phyloP scores from a whole-genome alignment of 306 rosid species.

The Castanea sativa region DNA sequence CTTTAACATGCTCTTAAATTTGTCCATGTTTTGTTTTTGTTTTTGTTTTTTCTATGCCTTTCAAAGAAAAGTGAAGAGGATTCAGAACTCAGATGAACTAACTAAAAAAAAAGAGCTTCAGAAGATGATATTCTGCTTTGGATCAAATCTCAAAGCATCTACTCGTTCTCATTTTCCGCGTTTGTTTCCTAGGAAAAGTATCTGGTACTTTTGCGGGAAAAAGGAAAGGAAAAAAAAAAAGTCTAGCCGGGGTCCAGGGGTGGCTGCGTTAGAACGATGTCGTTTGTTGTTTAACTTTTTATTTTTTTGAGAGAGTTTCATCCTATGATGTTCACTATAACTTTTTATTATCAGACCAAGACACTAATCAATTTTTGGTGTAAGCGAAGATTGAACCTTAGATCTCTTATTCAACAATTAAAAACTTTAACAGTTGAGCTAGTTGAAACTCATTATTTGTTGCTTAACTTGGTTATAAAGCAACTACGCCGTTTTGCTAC shows the following conservation, averaged over 20 bases:
- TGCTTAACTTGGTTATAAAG: background rate
- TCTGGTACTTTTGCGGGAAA: background rate
- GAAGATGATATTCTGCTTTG: background rate
- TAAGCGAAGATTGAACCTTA: too few relatives aligned
- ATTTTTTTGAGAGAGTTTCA: too few relatives aligned
- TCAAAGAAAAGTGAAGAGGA: background rate
- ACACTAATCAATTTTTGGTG: too few relatives aligned
- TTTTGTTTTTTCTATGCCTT: background rate
- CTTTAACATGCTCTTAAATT: slow-evolving; percentile 64
- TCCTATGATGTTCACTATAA: too few relatives aligned
- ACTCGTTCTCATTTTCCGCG: background rate
- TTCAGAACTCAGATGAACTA: too few relatives aligned
- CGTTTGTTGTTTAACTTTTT: background rate
- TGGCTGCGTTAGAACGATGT: background rate
- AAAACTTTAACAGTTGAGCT: too few relatives aligned
- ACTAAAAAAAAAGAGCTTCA: too few relatives aligned
- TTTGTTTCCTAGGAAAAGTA: background rate
- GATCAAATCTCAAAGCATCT: background rate
- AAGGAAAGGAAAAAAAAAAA: background rate
- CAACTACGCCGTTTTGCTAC: background rate
- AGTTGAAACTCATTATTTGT: too few relatives aligned
- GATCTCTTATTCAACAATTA: too few relatives aligned
- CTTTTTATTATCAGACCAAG: too few relatives aligned
- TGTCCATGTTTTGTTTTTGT: slow-evolving; percentile 47
- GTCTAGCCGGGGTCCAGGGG: background rate